Conservation (phyloP, 2,329 filamentous ascomycete species). For the Fusarium sp. region DNA sequence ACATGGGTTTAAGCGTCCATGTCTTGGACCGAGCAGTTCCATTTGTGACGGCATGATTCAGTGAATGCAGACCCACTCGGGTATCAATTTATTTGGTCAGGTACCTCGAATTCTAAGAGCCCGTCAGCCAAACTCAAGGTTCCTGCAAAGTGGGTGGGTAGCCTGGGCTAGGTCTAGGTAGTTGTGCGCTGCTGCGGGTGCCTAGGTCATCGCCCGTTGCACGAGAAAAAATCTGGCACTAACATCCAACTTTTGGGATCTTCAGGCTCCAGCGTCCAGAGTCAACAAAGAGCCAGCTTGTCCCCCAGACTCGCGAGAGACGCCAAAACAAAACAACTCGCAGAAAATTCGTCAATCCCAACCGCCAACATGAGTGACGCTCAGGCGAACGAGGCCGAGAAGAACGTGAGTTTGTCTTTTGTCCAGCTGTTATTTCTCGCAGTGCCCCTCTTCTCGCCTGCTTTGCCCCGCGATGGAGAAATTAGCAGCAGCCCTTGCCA, state of each 20-base stretch:
- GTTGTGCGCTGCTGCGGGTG: conserved; percentile 15
- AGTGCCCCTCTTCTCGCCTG: conserved; percentile 36
- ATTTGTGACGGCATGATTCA: conserved; percentile 8
- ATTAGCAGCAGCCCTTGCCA: conserved; percentile 16
- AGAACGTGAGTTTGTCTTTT: conserved; percentile 76
- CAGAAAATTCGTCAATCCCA: conserved; percentile 39
- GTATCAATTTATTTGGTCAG: conserved; percentile 18
- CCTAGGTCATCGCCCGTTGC: conserved; percentile 45
- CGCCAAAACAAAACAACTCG: conserved; percentile 35
- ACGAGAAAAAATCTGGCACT: conserved; percentile 50
- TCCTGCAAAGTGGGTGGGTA: conserved; percentile 24
- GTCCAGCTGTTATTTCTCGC: conserved; percentile 1
- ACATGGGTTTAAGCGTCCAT: neutral
- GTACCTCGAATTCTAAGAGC: conserved; percentile 14
- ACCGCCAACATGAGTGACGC: conserved; percentile 82
- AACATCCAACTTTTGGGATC: conserved; percentile 48
- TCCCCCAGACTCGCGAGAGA: conserved; percentile 43
- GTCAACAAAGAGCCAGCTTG: conserved; percentile 36
- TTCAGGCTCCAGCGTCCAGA: conserved; percentile 39
- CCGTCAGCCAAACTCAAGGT: conserved; percentile 15
- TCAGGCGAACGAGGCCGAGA: conserved; percentile 93
- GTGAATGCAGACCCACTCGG: conserved; percentile 18
- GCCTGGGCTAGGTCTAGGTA: neutral
- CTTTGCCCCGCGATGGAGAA: conserved; percentile 49
- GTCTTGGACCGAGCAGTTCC: neutral